phyloP scores from a whole-genome alignment of 176 grass and related monocot genomes.

The Zoysia japonica region DNA sequence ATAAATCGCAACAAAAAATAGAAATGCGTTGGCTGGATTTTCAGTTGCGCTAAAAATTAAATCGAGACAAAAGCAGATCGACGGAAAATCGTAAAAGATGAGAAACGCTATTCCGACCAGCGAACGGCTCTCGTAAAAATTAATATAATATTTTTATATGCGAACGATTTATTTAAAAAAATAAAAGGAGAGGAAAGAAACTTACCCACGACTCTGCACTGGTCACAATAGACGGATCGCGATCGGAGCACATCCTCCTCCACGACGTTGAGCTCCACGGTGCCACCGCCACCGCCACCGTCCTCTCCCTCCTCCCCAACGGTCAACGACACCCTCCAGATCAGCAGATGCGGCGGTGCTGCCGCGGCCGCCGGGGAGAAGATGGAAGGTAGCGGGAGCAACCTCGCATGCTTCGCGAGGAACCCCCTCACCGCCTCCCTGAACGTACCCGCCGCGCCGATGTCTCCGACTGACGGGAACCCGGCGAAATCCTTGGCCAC shows the following conservation, averaged over 20 bases:
- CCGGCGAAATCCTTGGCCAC: conserved; percentile 53
- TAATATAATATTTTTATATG: background rate
- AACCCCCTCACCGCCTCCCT: conserved; percentile 73
- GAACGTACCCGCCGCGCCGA: conserved; percentile 65
- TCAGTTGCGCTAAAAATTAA: background rate
- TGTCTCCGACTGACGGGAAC: conserved; percentile 46
- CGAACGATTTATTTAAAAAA: background rate
- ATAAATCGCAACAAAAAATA: background rate
- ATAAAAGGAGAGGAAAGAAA: conserved; percentile 39
- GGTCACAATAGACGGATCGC: conserved; percentile 90
- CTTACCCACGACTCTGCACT: conserved; percentile 98
- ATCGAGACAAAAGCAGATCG: background rate
- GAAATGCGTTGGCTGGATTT: background rate
- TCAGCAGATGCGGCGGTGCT: conserved; percentile 56
- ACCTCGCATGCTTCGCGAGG: conserved; percentile 62
- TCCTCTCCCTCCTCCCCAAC: conserved; percentile 47
- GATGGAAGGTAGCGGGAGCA: conserved; percentile 65
- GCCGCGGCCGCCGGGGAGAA: conserved; percentile 61
- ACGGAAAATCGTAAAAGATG: background rate
- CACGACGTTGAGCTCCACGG: conserved; percentile 73
- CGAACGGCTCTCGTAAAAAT: background rate
- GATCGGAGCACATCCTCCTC: conserved; percentile 93
- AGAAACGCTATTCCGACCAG: background rate
- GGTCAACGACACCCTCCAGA: conserved; percentile 69
- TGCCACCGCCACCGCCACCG: conserved; percentile 32